Evolutionary conservation across 331 rosid species (phyloP), one percentile per base, ranked within the genome.

Genomic region (Cydonia oblonga): DNA sequence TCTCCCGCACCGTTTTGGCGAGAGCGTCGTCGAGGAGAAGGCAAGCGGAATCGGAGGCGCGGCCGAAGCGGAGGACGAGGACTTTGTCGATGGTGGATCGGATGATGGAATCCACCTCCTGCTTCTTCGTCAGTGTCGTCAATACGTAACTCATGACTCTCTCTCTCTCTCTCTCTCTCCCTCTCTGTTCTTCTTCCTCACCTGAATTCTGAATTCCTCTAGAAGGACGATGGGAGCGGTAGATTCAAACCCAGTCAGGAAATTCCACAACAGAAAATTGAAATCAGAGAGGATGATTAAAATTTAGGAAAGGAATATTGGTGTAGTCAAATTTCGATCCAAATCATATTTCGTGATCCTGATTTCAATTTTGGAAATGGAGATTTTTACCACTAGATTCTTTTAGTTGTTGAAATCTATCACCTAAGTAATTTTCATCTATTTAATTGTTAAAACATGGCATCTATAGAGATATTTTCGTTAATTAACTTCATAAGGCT

Each of bases 51-150:
- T 91, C 96, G 30, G 97, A 78, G 64, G 88, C 64, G 23, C 87
- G 84, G 68, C 91, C 97, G 38, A 89, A 89, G 12, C 96, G 87
- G 75, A 89, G 91, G 73, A 87, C 89, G 42, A 91, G 91, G 57
- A 90, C 92, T 66, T 87, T 86, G 70, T 88, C 95, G 0, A 90
- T 82, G 68, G 92, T 88, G 79, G 87, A 96, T 80, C 83, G 69
- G 64, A 91, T 91, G 68, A 87, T 75, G 40, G 96, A 70, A 52
- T 91, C 91, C 35, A 91, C 93, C 72, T 89, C 93, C 5, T 33
- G 64, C 84, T 91, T 91, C 77, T 84, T 84, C 10, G 82, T 75
- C 75, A 89, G 75, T 0, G 83, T 80, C 58, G 71, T 76, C 44
- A 90, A 61, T 51, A 81, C n/a, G 79, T 86, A 77, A 53, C 84